Evolutionary conservation across 331 rosid genomes (phyloP).

Genomic region (Quercus lobata): DNA sequence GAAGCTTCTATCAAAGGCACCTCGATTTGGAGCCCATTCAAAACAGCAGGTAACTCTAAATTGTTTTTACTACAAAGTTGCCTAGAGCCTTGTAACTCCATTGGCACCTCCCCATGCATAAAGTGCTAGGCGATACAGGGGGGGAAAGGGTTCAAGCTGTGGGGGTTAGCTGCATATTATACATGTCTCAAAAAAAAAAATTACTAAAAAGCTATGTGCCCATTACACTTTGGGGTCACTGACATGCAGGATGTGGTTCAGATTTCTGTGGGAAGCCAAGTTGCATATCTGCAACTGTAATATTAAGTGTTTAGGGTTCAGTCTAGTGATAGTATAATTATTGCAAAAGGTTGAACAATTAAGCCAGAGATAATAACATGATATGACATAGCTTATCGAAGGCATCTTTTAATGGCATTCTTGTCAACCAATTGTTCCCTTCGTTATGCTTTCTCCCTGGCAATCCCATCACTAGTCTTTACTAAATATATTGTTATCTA

Average conservation of each 20-base stretch:
- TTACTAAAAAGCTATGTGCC: neutral
- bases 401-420: too few species aligned
- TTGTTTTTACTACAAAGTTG: neutral
- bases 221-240: neutral
- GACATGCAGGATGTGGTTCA: neutral
- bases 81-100: too few species aligned
- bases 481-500: too few species aligned
- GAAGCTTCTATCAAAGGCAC: slow-evolving; percentile 97
- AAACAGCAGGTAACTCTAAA: slow-evolving; percentile 66
- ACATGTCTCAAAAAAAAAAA: too few species aligned
- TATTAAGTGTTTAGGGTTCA: neutral
- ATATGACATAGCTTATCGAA: neutral
- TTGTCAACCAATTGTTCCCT: too few species aligned
- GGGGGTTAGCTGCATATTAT: too few species aligned
- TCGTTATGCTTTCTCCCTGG: too few species aligned
- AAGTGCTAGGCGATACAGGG: too few species aligned
- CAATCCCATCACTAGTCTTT: too few species aligned
- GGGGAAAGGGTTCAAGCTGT: fast-evolving
- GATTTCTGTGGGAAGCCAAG: neutral
- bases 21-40: slow-evolving; percentile 89
- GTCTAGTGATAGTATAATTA: neutral
- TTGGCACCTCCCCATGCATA: too few species aligned
- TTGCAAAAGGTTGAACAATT: neutral
- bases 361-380: neutral
- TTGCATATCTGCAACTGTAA: neutral